Evolutionary conservation across 768 basidiomycete genomes (phyloP), one percentile per base, ranked within the genome.

Genomic region (Gymnopilus dilepis): DNA sequence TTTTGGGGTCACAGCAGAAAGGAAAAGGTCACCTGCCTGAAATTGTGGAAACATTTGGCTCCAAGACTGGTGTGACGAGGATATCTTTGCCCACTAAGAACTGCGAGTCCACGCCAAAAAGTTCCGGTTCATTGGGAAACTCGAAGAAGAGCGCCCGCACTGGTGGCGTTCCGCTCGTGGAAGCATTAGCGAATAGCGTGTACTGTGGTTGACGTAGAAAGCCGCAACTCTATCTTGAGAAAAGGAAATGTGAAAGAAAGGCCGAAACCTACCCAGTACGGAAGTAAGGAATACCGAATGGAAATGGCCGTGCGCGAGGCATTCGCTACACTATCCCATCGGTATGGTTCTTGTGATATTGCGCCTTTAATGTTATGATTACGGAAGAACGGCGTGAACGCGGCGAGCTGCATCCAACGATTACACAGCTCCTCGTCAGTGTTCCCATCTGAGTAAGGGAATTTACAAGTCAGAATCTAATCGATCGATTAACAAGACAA

Each of bases 371-470:
- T 73, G 63, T 91, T 91, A 72, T 94, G 92, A 71, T 94, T 94
- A 54, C 92, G 80, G 72, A 86, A 92, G 79, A 94, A 94, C 5
- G 92, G 92, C 26, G 83, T 82, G 71, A 94, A 94, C 1, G 91
- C 92, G 3, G 89, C 81, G n/a, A 93, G 81, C 71, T 89, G 87
- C 91, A 91, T 92, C 92, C 92, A 94, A 17, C 92, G 83, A 63
- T 87, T 88, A 74, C 90, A 91, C 9, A 94, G 80, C 70, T 93
- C 91, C 72, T 94, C 92, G 65, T 91, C 84, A 7, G 88, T 87
- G 71, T 93, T 92, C 2, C 78, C 84, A 62, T 78, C 76, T 79
- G 63, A 43, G 48, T 31, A 31, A 31, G 28, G n/a, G n/a, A n/a
- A 50, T 37, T 15, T 15, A 37, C 8, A 37, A n/a, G 17, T 13